Evolutionary conservation across 345 rosid genomes (phyloP), one percentile per base, ranked within the genome.

Genomic region (Rhizophora mangle): DNA sequence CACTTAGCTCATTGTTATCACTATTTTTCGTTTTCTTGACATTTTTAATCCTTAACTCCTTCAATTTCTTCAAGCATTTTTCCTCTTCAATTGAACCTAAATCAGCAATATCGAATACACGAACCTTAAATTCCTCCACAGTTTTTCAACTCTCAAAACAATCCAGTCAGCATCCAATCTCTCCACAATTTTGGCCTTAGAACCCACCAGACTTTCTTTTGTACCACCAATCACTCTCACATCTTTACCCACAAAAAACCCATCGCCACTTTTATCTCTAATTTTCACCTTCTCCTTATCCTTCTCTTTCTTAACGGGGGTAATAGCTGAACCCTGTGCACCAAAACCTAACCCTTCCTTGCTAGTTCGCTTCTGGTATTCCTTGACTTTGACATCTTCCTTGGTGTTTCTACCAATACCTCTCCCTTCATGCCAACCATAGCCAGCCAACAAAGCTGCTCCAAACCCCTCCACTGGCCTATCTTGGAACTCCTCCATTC

Each of bases 401-500:
- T 87, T 88, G 26, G 87, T 80, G 15, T 90, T 92, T 74, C 75
- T 88, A 54, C 99, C 99, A 54, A 95, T 83, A 6, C 97, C 97
- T 36, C 76, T 74, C 2, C 98, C 96, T 63, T 92, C 94, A 8
- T 76, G 71, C 97, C 97, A 94, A 1, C 98, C 98, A 55, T 91
- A 91, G 0, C 97, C 98, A 69, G 86, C 84, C 19, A 94, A 85
- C 78, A 89, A 64, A 0, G 97, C 91, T 27, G 82, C 85, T 0
- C 88, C 96, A 46, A 83, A 94, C 1, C 77, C 94, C 71, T 91
- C 97, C 1, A 94, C 94, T 0, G 98, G 89, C 72, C 88, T 77
- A 31, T 85, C 92, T 37, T 80, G 85, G 70, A 78, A 85, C 67
- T 88, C 97, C 66, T 85, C 92, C 15, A 81, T 69, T 1, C 85